Conservation (phyloP, 306 rosid species). For the Cyclanthera cordifolia region DNA sequence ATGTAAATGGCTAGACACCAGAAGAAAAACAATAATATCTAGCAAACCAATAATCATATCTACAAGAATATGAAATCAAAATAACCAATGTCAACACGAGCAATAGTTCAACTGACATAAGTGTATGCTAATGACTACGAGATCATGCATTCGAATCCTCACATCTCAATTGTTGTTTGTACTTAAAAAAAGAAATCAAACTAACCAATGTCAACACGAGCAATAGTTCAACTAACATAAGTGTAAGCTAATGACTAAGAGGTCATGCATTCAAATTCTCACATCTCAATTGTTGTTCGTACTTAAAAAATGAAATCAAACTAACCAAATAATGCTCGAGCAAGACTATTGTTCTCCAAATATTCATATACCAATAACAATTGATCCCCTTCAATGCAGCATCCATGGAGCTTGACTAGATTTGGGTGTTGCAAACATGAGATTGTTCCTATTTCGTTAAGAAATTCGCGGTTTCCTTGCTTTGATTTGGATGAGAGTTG, state of each 20-base stretch:
- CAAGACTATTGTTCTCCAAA: conserved; percentile 65
- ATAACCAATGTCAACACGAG: no score
- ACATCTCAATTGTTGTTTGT: no score
- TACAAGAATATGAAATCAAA: no score
- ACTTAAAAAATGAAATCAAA: not conserved
- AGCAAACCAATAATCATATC: not conserved
- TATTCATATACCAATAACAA: conserved; percentile 58
- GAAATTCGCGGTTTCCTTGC: conserved; percentile 69
- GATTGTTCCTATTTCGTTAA: conserved; percentile 62
- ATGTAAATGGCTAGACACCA: not conserved
- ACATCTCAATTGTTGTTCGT: no score
- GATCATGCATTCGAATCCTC: no score
- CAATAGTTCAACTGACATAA: no score
- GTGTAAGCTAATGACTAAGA: no score
- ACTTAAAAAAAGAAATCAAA: not conserved
- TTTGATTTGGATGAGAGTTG: conserved; percentile 55
- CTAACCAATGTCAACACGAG: no score
- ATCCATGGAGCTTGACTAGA: conserved; percentile 68
- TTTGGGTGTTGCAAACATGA: conserved; percentile 68
- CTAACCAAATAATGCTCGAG: conserved; percentile 58
- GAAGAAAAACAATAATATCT: not conserved
- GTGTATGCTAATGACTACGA: no score
- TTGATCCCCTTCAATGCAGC: conserved; percentile 55
- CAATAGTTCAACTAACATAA: no score
- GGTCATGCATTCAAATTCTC: no score